A percentile compares a stretch with the other conserved stretches of the same genome.
Conservation (phyloP, 78 protist genomes). For the Dictyostelium brefeldianum region DNA sequence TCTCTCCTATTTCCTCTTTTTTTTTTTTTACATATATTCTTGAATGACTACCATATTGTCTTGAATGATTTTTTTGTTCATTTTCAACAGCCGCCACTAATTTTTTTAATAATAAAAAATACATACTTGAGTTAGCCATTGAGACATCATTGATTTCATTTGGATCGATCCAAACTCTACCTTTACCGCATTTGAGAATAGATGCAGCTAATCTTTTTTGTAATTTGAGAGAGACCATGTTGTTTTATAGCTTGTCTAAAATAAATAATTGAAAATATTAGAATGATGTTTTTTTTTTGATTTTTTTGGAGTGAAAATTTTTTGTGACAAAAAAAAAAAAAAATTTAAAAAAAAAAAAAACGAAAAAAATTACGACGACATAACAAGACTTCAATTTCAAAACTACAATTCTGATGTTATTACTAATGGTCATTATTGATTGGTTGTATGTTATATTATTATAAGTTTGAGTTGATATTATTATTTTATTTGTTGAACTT, state of each 20-base stretch:
- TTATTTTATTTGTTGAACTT: neutral
- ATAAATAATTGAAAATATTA: neutral
- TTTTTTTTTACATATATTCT: neutral
- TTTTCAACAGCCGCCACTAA: neutral
- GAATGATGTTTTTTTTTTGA: neutral
- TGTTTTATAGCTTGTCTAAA: slow-evolving; percentile 35
- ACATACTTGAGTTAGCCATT: slow-evolving; percentile 98
- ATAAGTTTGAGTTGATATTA: neutral
- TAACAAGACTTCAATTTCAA: neutral
- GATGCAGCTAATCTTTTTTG: slow-evolving; percentile 99
- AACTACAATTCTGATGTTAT: neutral
- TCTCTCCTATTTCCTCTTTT: too few species aligned
- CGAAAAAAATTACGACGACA: slow-evolving; percentile 1
- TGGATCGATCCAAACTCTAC: slow-evolving; percentile 99
- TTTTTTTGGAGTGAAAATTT: neutral
- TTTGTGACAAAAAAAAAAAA: neutral
- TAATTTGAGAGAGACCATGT: slow-evolving; percentile 92
- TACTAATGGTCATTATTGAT: neutral
- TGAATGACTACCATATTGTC: neutral
- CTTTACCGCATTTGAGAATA: slow-evolving; percentile 98
- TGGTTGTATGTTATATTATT: neutral
- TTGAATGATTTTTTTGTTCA: neutral
- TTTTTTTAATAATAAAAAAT: neutral
- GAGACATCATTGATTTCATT: slow-evolving; percentile 96
- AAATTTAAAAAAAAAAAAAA: neutral